These are phyloP conservation scores for Bryum argenteum DNA, from an alignment of 225 moss, liverwort and hornwort genomes.

Conservation along the genomic window DNA sequence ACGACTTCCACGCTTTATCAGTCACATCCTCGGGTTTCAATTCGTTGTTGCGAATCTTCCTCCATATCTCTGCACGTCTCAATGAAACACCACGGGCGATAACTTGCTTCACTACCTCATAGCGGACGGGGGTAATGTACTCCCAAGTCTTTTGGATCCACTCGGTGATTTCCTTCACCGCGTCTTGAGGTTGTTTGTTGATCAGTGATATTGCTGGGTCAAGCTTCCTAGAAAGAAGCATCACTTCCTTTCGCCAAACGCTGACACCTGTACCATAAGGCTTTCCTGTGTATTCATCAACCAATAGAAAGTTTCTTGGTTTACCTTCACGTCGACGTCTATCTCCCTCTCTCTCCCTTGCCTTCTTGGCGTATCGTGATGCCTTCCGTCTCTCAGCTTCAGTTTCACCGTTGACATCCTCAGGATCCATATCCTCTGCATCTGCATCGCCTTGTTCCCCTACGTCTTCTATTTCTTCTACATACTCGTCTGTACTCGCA, in stretches of 20 bases:
- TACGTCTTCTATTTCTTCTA: too few species aligned
- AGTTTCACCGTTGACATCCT: too few species aligned
- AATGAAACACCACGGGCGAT: neutral
- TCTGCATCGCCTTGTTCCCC: too few species aligned
- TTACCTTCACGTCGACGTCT: neutral
- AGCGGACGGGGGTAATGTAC: neutral
- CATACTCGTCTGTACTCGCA: too few species aligned
- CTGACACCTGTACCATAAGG: neutral
- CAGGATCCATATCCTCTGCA: too few species aligned
- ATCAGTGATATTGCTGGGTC: neutral
- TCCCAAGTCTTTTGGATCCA: neutral
- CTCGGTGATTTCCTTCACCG: neutral
- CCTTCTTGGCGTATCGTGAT: too few species aligned
- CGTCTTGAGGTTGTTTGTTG: neutral
- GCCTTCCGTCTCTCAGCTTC: too few species aligned
- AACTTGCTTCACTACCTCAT: neutral
- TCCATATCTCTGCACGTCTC: too few species aligned
- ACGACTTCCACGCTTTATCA: too few species aligned
- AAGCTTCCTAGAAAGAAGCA: neutral
- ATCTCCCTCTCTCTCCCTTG: neutral
- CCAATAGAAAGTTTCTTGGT: neutral
- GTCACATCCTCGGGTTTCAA: too few species aligned
- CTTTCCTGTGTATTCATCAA: neutral
- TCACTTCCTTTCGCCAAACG: neutral
- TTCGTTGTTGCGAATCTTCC: too few species aligned